phyloP scores from a whole-genome alignment of 176 grass and related monocot genomes.

The Elaeis guineensis region DNA sequence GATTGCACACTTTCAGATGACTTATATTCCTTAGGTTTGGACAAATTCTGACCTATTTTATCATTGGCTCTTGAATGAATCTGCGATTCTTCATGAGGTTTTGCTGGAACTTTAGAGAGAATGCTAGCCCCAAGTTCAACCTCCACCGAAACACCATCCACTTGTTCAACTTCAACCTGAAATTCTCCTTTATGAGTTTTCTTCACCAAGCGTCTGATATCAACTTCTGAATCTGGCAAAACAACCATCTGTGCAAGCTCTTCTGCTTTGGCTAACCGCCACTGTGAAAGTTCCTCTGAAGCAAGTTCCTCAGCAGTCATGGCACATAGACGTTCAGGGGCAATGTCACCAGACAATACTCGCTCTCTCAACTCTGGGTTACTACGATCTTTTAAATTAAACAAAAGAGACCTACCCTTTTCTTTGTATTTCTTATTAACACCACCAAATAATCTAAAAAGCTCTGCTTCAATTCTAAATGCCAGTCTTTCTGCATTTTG shows the following conservation, averaged over 20 bases:
- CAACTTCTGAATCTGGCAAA: constrained; percentile 48
- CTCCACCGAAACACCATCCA: constrained; percentile 36
- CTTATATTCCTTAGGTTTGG: constrained; percentile 3
- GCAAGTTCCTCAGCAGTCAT: constrained; percentile 80
- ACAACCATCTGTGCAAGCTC: constrained; percentile 66
- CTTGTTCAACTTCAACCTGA: constrained; percentile 67
- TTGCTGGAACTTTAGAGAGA: constrained; percentile 24
- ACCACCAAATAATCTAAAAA: constrained; percentile 63
- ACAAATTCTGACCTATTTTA: constrained; percentile 11
- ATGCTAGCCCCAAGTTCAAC: constrained; percentile 36
- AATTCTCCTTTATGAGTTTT: constrained; percentile 92
- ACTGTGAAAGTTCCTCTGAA: constrained; percentile 71
- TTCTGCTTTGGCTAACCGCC: constrained; percentile 74
- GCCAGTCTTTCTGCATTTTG: constrained; percentile 37
- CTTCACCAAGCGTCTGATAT: constrained; percentile 44
- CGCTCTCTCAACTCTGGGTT: constrained; percentile 52
- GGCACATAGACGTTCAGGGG: constrained; percentile 47
- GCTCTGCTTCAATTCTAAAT: constrained; percentile 58
- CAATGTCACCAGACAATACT: constrained; percentile 66
- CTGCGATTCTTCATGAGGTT: constrained; percentile 18
- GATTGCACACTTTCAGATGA: constrained; percentile 8
- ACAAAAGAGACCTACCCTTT: constrained; percentile 69
- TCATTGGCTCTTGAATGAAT: constrained; percentile 12
- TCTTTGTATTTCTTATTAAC: constrained; percentile 91
- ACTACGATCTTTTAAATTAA: constrained; percentile 70